Base-by-base conservation (phyloP, 768 basidiomycete genomes). In the Ramaria sp. region DNA sequence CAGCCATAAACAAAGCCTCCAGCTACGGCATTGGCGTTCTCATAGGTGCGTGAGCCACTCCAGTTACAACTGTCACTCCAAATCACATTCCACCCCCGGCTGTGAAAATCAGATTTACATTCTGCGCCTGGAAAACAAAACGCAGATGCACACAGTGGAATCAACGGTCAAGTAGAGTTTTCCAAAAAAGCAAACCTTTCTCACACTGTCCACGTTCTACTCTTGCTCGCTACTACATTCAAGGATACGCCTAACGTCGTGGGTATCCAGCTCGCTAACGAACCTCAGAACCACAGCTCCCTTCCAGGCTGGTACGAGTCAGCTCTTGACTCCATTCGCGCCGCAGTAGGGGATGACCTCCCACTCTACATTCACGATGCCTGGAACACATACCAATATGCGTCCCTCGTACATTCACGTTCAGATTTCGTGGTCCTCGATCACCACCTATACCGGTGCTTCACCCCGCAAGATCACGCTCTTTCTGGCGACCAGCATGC, bases 401-500 rank as follows among this genome's bases (percentile, higher is more conserved):
- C 81, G 15, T 68, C 73, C 8, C 85, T 76, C 61, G 69, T 63
- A 0, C 65, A 66, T 3, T 57, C 58, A 18, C 57, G 66, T 56
- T 20, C 49, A 4, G 70, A 55, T 62, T 77, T 79, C 27, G 69
- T 81, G 18, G 79, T 83, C 13, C 69, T 90, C 38, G 89, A 92
- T 64, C 85, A 89, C 59, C 89, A 91, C 62, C 74, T 91, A 20
- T 92, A 91, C 62, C 78, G 89, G 24, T 88, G 86, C 65, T 88
- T 89, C 65, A 85, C 85, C 0, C 57, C 64, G 0, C 68, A 68
- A 1, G 89, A 92, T 64, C 76, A 66, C 16, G 56, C 64, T 1
- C 79, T 77, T 3, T 64, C 75, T 6, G 85, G 76, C 0, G 62
- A 73, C 3, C 71, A 77, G 42, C 88, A 87, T 61, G 71, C 79